Percentiles rank a stretch among this genome's conserved stretches.
phyloP scores from a whole-genome alignment of 306 rosid species.

The Chamaecrista fasciculata region DNA sequence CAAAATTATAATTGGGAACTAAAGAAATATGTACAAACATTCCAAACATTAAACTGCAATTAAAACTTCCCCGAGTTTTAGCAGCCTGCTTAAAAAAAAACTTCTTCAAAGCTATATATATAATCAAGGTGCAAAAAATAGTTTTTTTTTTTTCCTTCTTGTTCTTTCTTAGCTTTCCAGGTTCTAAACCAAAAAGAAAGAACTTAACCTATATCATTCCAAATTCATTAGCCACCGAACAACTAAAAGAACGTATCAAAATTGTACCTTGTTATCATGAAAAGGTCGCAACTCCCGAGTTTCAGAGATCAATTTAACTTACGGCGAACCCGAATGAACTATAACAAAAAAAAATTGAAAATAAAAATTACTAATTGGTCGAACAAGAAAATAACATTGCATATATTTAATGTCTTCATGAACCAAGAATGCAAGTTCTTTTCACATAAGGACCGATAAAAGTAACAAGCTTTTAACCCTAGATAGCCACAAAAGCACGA shows the following conservation, averaged over 20 bases:
- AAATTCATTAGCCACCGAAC: conserved; percentile 32
- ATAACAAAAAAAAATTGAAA: conserved; percentile 17
- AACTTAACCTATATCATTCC: conserved; percentile 23
- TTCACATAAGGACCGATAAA: conserved; percentile 16
- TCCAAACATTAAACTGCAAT: conserved; percentile 1
- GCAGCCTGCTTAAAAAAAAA: not conserved
- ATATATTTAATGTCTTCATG: conserved; percentile 21
- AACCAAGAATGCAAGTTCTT: conserved; percentile 37
- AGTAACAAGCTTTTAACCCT: conserved; percentile 40
- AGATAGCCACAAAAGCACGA: conserved; percentile 20
- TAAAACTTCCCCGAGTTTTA: not conserved
- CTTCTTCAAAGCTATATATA: not conserved
- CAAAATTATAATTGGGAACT: not conserved
- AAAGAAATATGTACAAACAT: not conserved
- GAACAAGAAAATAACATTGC: conserved; percentile 29
- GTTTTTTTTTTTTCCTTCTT: not conserved
- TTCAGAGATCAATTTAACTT: conserved; percentile 36
- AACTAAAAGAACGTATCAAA: conserved; percentile 18
- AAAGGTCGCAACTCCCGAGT: conserved; percentile 44
- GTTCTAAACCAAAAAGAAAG: conserved; percentile 14
- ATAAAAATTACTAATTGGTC: conserved; percentile 7
- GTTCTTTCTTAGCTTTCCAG: conserved; percentile 19
- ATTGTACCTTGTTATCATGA: conserved; percentile 49
- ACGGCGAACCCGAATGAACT: conserved; percentile 28
- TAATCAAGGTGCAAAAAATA: not conserved